Base-by-base conservation (phyloP, 2,329 filamentous ascomycete species). In the Penicillium oxalicum region DNA sequence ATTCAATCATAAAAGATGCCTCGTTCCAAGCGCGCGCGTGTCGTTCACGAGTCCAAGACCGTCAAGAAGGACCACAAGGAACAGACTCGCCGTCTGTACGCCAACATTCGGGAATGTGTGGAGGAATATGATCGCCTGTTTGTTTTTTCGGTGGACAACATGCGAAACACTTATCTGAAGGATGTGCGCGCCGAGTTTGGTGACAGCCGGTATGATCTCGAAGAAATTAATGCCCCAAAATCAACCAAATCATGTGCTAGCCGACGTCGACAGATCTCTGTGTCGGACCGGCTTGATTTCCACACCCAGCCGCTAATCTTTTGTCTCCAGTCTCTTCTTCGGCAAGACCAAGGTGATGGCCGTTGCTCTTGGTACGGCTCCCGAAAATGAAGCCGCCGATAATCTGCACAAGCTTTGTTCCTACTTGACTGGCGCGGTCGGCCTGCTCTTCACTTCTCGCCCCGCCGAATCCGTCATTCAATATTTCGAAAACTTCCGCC, bases 341-440 rank as follows among this genome's bases (percentile, higher is more conserved):
- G 93, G 91, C 74, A 98, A 97, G 77, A 97, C 91, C 51, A 97
- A 97, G 75, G 91, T 98, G 70, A 97, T 97, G 90, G 84, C 88
- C 62, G 91, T 93, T 74, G 91, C 93, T 49, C 86, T 98, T 26
- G 93, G 93, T 66, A 80, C 81, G 56, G 84, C 78, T 46, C 78
- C 83, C 58, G 86, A 87, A 64, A 86, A 88, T 63, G 88, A 91
- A 73, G 81, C 87, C 71, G 87, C 88, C 59, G 81, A 87, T 39
- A 88, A 88, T 66, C 82, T 93, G 62, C 77, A 88, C 67, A 73
- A 75, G 54, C 82, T 96, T 50, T 74, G 80, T 18, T 75, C 76
- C 40, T 80, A 88, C 76, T 77, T 97, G 44, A 73, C 78, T 59
- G 93, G 93, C 64, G 86, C 87, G 61, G 88, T 96, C 51, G 93